A percentile compares a stretch with the other conserved stretches of the same genome.
These are phyloP conservation scores for Auriscalpium microsporum DNA, from an alignment of 768 basidiomycete genomes.

Conservation along the genomic window DNA sequence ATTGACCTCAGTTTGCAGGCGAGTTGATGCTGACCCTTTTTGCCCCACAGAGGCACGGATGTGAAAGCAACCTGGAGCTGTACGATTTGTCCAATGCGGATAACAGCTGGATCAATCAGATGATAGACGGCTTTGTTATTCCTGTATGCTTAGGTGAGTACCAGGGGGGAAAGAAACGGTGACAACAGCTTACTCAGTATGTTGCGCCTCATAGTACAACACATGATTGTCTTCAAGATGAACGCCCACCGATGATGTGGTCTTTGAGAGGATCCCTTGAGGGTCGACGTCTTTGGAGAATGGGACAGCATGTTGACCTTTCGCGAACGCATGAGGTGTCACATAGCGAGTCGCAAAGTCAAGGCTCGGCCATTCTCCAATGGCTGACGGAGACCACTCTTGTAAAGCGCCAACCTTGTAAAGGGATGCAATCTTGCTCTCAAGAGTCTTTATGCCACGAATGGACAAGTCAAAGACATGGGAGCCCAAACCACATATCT, in stretches of 20 bases:
- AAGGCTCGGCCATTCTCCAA: background rate
- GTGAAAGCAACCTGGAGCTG: background rate
- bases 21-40: background rate
- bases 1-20: background rate
- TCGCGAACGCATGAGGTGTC: background rate
- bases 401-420: background rate
- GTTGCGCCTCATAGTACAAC: background rate
- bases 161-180: background rate
- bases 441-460: background rate
- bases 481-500: background rate
- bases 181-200: background rate
- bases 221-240: background rate
- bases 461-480: background rate
- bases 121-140: background rate
- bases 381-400: background rate
- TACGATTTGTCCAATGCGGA: background rate
- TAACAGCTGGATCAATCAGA: background rate
- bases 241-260: background rate
- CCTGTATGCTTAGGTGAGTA: background rate
- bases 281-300: background rate
- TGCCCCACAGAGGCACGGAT: background rate
- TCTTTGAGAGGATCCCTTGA: background rate
- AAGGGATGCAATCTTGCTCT: background rate
- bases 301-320: background rate
- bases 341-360: background rate